Evolutionary conservation across 2,329 filamentous ascomycete species (phyloP).

Genomic region (Trichoderma breve): DNA sequence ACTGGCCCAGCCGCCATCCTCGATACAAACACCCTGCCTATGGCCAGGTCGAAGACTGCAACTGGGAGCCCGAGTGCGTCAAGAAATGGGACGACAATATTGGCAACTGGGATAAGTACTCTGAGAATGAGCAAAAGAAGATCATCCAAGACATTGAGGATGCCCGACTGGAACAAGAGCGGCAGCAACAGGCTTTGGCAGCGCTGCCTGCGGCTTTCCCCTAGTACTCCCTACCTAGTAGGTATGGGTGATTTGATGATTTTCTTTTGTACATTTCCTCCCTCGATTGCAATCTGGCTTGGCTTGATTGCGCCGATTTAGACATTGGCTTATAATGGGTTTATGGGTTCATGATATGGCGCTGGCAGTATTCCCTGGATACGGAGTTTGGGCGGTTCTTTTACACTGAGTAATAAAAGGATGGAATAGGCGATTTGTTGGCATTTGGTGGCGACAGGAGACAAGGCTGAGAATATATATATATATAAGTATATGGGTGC

Average conservation of each 20-base stretch:
- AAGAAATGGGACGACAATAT: slow-evolving; percentile 64
- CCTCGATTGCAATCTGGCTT: background rate
- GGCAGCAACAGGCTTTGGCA: slow-evolving; percentile 10
- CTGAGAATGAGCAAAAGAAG: slow-evolving; percentile 58
- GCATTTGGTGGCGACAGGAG: background rate
- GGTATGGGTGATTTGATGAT: background rate
- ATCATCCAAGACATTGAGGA: slow-evolving; percentile 36
- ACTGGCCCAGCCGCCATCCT: slow-evolving; percentile 66
- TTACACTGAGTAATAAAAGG: background rate
- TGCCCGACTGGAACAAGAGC: background rate
- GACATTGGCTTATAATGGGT: background rate
- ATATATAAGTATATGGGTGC: background rate
- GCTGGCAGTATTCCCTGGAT: background rate
- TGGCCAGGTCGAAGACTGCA: slow-evolving; percentile 68
- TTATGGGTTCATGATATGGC: slow-evolving; percentile 10
- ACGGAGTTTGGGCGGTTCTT: slow-evolving; percentile 7
- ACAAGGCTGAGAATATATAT: background rate
- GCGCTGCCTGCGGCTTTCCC: background rate
- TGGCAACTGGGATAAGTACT: slow-evolving; percentile 56
- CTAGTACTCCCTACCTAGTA: background rate
- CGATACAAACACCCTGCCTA: slow-evolving; percentile 67
- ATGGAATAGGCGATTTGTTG: background rate
- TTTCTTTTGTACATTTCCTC: background rate
- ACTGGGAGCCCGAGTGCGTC: slow-evolving; percentile 66
- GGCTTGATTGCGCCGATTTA: background rate